These are phyloP conservation scores for Metschnikowia proteae DNA, from an alignment of 805 yeast genomes.

Conservation along the genomic window DNA sequence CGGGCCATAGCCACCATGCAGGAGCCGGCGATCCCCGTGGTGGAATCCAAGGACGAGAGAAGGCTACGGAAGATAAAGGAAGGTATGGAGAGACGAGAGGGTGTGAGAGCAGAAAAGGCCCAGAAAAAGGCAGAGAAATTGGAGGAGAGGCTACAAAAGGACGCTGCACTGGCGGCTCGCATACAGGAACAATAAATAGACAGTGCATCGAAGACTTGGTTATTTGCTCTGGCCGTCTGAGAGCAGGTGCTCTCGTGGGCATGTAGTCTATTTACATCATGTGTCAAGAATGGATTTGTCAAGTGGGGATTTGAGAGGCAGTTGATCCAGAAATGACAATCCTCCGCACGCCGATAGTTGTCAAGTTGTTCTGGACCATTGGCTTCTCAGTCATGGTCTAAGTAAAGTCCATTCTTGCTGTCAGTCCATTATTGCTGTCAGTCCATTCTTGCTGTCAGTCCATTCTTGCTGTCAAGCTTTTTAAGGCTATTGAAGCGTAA, in stretches of 20 bases:
- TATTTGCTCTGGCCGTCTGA: background rate
- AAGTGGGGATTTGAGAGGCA: background rate
- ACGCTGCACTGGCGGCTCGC: background rate
- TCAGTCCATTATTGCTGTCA: too few relatives aligned
- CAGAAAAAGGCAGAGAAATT: conserved; percentile 8
- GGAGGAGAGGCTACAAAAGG: background rate
- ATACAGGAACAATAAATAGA: background rate
- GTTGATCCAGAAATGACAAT: too few relatives aligned
- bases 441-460: too few relatives aligned
- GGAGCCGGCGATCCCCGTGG: conserved; percentile 2
- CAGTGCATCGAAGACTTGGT: background rate
- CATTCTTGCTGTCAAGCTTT: too few relatives aligned
- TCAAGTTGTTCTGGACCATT: background rate
- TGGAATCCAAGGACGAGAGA: conserved; percentile 57
- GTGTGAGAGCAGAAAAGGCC: conserved; percentile 17
- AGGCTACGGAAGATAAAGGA: conserved; percentile 50
- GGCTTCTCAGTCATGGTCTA: too few relatives aligned
- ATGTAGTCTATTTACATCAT: conserved; percentile 1
- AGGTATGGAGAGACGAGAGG: conserved; percentile 32
- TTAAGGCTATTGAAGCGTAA: too few relatives aligned
- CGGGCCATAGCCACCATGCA: conserved; percentile 37
- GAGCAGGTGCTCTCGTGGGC: background rate
- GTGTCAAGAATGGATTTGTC: background rate
- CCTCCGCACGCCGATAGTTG: too few relatives aligned
- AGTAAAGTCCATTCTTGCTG: too few relatives aligned